phyloP scores from a whole-genome alignment of 2,329 filamentous ascomycete genomes.

The Akanthomyces lecanii region DNA sequence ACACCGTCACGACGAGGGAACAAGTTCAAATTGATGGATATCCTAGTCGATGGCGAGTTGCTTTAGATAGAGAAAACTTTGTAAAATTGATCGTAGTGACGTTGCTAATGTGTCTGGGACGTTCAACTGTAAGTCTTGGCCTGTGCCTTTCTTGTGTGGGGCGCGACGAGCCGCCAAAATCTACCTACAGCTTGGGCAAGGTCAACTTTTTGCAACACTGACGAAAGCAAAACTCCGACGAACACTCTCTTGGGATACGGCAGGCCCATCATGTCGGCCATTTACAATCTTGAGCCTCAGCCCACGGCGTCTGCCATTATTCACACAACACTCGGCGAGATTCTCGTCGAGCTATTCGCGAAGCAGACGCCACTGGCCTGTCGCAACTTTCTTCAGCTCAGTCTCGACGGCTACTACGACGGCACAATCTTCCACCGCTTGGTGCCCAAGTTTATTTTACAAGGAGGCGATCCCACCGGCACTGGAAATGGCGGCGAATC shows the following conservation, averaged over 20 bases:
- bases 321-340: constrained; percentile 83
- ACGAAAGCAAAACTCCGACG: neutral
- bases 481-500: constrained; percentile 89
- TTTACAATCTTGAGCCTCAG: constrained; percentile 92
- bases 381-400: constrained; percentile 93
- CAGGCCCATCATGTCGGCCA: constrained; percentile 65
- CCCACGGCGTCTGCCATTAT: constrained; percentile 89
- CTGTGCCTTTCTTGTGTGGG: constrained; percentile 2
- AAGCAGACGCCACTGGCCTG: constrained; percentile 88
- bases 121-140: neutral
- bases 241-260: neutral
- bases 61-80: no score
- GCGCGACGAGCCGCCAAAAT: constrained; percentile 2
- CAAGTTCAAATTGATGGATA: neutral
- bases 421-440: constrained; percentile 92
- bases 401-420: constrained; percentile 92
- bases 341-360: constrained; percentile 89
- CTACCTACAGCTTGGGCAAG: neutral
- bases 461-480: constrained; percentile 91
- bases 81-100: neutral
- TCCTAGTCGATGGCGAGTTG: neutral
- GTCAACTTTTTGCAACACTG: neutral
- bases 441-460: constrained; percentile 85
- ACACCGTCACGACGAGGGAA: neutral
- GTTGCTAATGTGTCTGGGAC: neutral